Base-by-base conservation (phyloP, 108 stramenopile genomes). In the Hondaea fermentalgiana region DNA sequence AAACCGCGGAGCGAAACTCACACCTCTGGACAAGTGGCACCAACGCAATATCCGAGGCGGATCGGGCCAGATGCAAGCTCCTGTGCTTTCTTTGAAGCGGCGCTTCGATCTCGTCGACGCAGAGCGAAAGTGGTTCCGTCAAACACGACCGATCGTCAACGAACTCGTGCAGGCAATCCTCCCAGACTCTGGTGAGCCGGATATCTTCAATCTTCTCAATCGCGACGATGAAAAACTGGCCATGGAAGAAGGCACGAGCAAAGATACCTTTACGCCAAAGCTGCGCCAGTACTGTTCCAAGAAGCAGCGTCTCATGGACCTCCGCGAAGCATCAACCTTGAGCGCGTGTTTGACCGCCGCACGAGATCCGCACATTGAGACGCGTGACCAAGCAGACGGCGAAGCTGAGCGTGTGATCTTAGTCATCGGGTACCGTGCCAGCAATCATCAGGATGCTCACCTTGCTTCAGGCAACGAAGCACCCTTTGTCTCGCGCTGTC, bases 191-290 rank as follows among this genome's bases (percentile, higher is more conserved):
- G 72, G 72, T 72, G 72, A 83, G 72, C 72, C 72, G 16, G 72
- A 83, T 2, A 83, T 83, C 72, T 83, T 83, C 72, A 83, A 83
- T 23, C 72, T 83, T 83, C 72, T 83, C 51, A 23, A 83, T 83
- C 72, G 72, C 6, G n/a, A 83, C 5, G 72, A 83, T 83, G 16
- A 53, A 23, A 83, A 83, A n/a, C 21, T 83, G 8, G 72, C 72
- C 44, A 53, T 83, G 72, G 72, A 83, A 23, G 72, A 83, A 23
- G 72, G 72, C 72, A 83, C 72, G 5, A 83, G 72, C 72, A 83
- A 83, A 23, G 72, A 83, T n/a, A 23, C 72, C 72, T 83, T 21
- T n/a, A 83, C 72, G 16, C 72, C 6, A 10, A 83, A 83, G 72
- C 72, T 83, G 72, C 72, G 72, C 0, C 72, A 83, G 72, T 83